These are phyloP conservation scores for Yamadazyma conglobata DNA, from an alignment of 1,139 yeast genomes.

Conservation along the genomic window DNA sequence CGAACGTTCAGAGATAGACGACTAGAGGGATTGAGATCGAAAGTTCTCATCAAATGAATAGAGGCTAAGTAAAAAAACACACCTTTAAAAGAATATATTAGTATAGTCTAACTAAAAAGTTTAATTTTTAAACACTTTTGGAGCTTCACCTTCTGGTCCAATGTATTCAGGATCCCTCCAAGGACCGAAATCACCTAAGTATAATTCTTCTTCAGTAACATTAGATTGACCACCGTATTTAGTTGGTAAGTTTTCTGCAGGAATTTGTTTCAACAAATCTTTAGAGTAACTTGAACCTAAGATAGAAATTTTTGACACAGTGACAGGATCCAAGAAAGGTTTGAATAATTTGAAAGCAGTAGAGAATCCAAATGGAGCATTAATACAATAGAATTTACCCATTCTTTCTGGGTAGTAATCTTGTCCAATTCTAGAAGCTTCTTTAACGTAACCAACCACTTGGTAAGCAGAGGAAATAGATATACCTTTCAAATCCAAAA, in stretches of 20 bases:
- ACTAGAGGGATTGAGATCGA: no score
- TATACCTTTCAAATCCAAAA: constrained; percentile 91
- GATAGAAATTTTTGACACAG: constrained; percentile 93
- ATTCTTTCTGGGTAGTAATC: constrained; percentile 99
- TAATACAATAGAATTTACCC: constrained; percentile 95
- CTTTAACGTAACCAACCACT: constrained; percentile 84
- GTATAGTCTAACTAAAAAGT: no score
- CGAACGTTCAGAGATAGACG: no score
- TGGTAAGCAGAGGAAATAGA: constrained; percentile 79
- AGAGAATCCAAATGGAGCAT: constrained; percentile 96
- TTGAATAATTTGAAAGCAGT: constrained; percentile 89
- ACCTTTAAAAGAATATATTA: no score
- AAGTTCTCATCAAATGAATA: no score
- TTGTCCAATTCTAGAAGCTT: constrained; percentile 92
- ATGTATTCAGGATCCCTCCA: constrained; percentile 89
- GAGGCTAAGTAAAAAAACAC: no score
- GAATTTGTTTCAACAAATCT: constrained; percentile 87
- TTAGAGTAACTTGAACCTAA: constrained; percentile 74
- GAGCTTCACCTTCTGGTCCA: constrained; percentile 87
- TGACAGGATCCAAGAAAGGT: constrained; percentile 94
- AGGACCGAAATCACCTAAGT: constrained; percentile 90
- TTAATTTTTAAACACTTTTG: constrained; percentile 30
- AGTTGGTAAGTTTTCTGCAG: constrained; percentile 84
- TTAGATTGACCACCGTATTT: constrained; percentile 84
- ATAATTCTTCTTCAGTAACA: constrained; percentile 73